These are phyloP conservation scores for Epichloe aotearoae DNA, from an alignment of 2,329 filamentous ascomycete species.

Conservation along the genomic window DNA sequence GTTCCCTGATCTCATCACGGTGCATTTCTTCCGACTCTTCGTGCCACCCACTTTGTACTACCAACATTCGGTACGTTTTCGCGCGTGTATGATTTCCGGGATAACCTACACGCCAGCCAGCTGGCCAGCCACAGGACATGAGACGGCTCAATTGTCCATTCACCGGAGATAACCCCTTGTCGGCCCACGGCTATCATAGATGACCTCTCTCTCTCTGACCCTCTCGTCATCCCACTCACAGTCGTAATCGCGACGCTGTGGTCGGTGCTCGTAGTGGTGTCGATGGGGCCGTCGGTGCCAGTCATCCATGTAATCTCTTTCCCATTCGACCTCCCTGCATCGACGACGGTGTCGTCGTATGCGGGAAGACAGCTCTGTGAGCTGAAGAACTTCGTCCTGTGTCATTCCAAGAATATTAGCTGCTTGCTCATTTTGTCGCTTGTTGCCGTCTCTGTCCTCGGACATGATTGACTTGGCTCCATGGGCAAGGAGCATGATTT, in stretches of 20 bases:
- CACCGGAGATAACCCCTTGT: constrained; percentile 16
- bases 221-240: constrained; percentile 44
- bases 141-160: background rate
- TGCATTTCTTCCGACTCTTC: background rate
- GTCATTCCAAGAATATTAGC: background rate
- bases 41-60: too few relatives aligned
- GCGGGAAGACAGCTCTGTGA: constrained; percentile 71
- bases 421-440: background rate
- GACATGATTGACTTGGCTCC: background rate
- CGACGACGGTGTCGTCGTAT: constrained; percentile 54
- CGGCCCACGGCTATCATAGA: constrained; percentile 39
- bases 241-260: constrained; percentile 13
- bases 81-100: background rate
- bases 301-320: constrained; percentile 42
- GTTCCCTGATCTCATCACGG: background rate
- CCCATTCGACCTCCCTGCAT: constrained; percentile 42
- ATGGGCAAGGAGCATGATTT: background rate
- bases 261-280: constrained; percentile 17
- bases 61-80: background rate
- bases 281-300: constrained; percentile 30
- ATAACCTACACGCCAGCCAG: too few relatives aligned
- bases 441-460: background rate
- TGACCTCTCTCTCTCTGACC: constrained; percentile 53
- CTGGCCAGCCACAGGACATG: background rate
- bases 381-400: constrained; percentile 77